A percentile compares a stretch with the other conserved stretches of the same genome.
Conservation (phyloP, 1,284 basidiomycete species). For the Fomitopsis betulina region DNA sequence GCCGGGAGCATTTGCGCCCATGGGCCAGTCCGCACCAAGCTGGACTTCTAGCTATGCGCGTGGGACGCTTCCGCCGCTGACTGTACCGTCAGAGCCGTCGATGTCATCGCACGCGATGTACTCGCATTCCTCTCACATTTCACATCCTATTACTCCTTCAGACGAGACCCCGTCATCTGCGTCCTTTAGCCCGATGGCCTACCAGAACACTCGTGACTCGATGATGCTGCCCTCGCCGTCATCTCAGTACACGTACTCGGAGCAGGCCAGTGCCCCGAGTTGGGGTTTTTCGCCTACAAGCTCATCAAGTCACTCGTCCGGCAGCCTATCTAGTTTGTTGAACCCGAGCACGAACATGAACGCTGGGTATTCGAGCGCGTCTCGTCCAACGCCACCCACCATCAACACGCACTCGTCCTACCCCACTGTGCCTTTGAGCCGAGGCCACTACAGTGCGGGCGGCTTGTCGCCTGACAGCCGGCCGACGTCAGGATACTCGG, state of each 20-base stretch:
- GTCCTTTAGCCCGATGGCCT: slow-evolving; percentile 50
- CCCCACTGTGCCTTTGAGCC: slow-evolving; percentile 58
- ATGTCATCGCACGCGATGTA: slow-evolving; percentile 55
- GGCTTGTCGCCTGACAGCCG: slow-evolving; percentile 78
- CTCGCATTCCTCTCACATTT: slow-evolving; percentile 46
- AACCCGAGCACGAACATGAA: slow-evolving; percentile 65
- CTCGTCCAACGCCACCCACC: slow-evolving; percentile 37
- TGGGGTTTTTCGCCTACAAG: slow-evolving; percentile 57
- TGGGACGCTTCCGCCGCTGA: slow-evolving; percentile 72
- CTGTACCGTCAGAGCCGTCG: slow-evolving; percentile 68
- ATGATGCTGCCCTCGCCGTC: slow-evolving; percentile 43
- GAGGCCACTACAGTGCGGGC: slow-evolving; percentile 58
- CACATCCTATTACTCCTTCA: slow-evolving; percentile 60
- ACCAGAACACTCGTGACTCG: slow-evolving; percentile 36
- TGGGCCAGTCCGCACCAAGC: slow-evolving; percentile 49
- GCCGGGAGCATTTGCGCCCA: slow-evolving; percentile 69
- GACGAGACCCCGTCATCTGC: slow-evolving; percentile 61
- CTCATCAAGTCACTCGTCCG: slow-evolving; percentile 55
- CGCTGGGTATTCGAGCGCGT: slow-evolving; percentile 41
- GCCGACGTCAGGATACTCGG: slow-evolving; percentile 78
- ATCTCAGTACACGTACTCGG: slow-evolving; percentile 53
- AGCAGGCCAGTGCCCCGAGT: slow-evolving; percentile 38
- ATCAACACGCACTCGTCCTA: slow-evolving; percentile 67
- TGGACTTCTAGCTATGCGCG: slow-evolving; percentile 62
- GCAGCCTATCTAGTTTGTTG: slow-evolving; percentile 71